Conservation (phyloP, 352 stramenopile genomes). For the Globisporangium abappressorium region DNA sequence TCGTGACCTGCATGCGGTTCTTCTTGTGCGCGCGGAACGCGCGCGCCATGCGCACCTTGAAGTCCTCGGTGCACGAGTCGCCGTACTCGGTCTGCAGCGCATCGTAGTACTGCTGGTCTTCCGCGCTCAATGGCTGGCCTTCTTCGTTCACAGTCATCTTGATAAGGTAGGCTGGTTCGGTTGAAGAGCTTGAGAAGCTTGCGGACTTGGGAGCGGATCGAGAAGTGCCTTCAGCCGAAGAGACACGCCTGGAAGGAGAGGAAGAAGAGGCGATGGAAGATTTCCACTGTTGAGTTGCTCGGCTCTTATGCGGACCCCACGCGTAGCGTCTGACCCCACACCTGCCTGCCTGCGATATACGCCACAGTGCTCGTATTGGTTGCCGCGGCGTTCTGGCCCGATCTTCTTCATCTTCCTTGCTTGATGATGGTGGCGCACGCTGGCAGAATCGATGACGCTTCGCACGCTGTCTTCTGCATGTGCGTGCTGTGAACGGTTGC, state of each 20-base stretch:
- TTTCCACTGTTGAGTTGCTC: background rate
- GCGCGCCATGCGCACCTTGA: constrained; percentile 55
- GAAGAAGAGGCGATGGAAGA: background rate
- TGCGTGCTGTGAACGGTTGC: background rate
- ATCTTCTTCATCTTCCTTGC: background rate
- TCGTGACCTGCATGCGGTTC: constrained; percentile 60
- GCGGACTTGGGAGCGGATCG: background rate
- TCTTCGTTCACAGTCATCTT: constrained; percentile 46
- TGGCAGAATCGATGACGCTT: background rate
- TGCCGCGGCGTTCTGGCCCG: constrained; percentile 2
- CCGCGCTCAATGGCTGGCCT: constrained; percentile 35
- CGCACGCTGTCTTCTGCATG: background rate
- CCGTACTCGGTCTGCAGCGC: constrained; percentile 51
- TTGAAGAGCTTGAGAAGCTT: background rate
- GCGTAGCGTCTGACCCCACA: background rate
- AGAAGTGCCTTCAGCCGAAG: background rate
- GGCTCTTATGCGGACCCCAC: background rate
- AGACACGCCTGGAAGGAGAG: background rate
- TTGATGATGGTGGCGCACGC: background rate
- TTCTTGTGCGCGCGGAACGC: constrained; percentile 68
- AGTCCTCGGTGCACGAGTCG: constrained; percentile 55
- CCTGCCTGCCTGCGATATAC: background rate
- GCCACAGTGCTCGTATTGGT: constrained; percentile 1
- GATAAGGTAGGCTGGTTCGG: background rate
- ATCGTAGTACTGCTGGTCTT: constrained; percentile 61